A percentile compares a stretch with the other conserved stretches of the same genome.
Evolutionary conservation across 169 alveolate genomes (phyloP).

Genomic region (Eimeria necatrix): DNA sequence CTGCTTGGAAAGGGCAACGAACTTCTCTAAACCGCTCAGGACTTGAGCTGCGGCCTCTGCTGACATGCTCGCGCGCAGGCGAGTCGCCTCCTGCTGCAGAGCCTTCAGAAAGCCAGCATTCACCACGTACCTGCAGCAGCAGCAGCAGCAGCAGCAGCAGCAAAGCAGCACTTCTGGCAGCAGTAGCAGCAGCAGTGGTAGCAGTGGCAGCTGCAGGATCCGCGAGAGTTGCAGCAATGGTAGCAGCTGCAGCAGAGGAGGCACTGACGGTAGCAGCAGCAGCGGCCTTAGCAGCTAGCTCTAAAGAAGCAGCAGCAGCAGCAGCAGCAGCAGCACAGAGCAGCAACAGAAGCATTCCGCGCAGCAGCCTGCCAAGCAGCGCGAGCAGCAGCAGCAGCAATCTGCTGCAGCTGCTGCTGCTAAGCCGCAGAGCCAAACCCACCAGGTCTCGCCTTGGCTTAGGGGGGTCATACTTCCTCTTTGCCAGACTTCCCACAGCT

Average conservation of each 20-base stretch:
- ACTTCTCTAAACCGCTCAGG: slow-evolving; percentile 10
- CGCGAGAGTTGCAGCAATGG: no score
- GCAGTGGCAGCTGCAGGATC: not conserved
- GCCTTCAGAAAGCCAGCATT: slow-evolving; percentile 32
- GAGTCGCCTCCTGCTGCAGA: slow-evolving; percentile 35
- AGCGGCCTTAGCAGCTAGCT: not conserved
- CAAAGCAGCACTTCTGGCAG: no score
- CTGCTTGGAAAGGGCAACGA: not conserved
- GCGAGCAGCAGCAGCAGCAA: not conserved
- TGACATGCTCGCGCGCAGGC: not conserved
- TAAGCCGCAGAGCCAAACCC: not conserved
- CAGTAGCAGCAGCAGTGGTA: not conserved
- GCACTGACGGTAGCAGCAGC: not conserved
- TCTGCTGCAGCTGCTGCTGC: not conserved
- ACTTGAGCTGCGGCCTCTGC: not conserved
- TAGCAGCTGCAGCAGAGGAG: no score
- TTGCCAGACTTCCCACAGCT: slow-evolving; percentile 61
- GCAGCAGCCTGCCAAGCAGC: not conserved
- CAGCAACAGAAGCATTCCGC: not conserved
- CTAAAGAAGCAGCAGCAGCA: not conserved
- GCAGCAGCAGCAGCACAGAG: not conserved
- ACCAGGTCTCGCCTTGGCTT: slow-evolving; percentile 43
- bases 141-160: not conserved
- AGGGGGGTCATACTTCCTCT: slow-evolving; percentile 60
- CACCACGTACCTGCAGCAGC: slow-evolving; percentile 43